These are phyloP conservation scores for Angomonas deanei DNA, from an alignment of 208 protist genomes.

Conservation along the genomic window DNA sequence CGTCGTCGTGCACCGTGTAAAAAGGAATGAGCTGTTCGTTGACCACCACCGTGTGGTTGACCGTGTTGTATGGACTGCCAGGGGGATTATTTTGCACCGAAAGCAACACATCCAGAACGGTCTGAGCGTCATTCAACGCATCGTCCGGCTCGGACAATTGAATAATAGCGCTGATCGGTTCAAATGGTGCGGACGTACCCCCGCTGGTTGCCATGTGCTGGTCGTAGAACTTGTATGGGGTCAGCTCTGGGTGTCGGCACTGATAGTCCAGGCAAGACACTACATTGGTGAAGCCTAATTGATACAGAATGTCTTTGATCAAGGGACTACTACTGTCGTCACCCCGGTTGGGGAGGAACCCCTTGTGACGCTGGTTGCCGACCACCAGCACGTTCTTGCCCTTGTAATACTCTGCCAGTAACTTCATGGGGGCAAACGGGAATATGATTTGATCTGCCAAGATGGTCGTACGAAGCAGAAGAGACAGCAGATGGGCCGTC, in stretches of 20 bases:
- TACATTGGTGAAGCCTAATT: constrained; percentile 69
- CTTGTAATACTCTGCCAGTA: constrained; percentile 46
- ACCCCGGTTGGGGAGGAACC: neutral
- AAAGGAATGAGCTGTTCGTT: constrained; percentile 64
- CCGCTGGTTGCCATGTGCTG: constrained; percentile 8
- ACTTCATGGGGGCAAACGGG: constrained; percentile 75
- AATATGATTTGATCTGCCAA: constrained; percentile 53
- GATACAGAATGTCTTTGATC: constrained; percentile 32
- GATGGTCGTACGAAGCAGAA: constrained; percentile 51
- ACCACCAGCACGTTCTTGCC: constrained; percentile 59
- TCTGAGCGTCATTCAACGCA: constrained; percentile 76
- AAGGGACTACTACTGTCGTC: neutral
- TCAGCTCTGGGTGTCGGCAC: constrained; percentile 62
- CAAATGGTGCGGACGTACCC: constrained; percentile 29
- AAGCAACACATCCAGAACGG: constrained; percentile 69
- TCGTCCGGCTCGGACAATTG: constrained; percentile 74
- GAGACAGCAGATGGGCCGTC: constrained; percentile 49
- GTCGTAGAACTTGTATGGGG: constrained; percentile 72
- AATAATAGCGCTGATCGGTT: constrained; percentile 56
- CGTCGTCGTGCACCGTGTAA: constrained; percentile 63
- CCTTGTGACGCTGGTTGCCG: constrained; percentile 14
- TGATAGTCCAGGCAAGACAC: constrained; percentile 71
- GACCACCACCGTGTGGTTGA: constrained; percentile 42
- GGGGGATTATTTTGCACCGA: constrained; percentile 18
- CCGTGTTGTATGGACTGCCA: constrained; percentile 22